A percentile compares a stretch with the other conserved stretches of the same genome.
Conservation (phyloP, 805 yeast species). For the Candida orba region DNA sequence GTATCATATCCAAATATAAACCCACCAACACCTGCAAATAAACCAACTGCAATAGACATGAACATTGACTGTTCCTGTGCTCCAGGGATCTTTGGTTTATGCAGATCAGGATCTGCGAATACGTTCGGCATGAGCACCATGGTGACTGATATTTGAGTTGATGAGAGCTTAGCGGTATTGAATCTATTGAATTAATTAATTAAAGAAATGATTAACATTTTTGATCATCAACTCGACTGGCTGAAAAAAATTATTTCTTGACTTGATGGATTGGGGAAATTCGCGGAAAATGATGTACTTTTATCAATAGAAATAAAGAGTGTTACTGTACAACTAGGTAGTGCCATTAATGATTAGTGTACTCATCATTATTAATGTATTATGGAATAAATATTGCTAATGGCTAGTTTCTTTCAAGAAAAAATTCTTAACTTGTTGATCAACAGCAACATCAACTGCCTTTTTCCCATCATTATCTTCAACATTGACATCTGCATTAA, state of each 20-base stretch:
- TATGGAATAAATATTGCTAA: neutral
- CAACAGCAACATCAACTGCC: conserved; percentile 48
- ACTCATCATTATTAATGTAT: neutral
- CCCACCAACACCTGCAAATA: conserved; percentile 87
- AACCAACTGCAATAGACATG: conserved; percentile 68
- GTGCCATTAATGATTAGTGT: no score
- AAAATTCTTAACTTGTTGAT: conserved; percentile 34
- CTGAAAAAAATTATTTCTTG: neutral
- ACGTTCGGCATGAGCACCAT: conserved; percentile 15
- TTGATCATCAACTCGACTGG: neutral
- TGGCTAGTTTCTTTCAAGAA: conserved; percentile 2
- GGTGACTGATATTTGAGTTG: neutral
- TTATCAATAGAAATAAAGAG: no score
- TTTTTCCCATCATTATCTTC: conserved; percentile 46
- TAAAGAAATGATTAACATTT: no score
- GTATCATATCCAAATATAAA: conserved; percentile 88
- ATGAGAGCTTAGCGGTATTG: no score
- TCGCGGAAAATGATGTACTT: no score
- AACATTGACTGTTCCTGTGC: conserved; percentile 40
- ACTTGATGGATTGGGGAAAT: no score
- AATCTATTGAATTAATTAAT: no score
- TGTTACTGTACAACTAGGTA: neutral
- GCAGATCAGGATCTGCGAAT: conserved; percentile 12
- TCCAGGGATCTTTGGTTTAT: conserved; percentile 14
- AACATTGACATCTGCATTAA: conserved; percentile 56